Percentiles rank a stretch among this genome's conserved stretches.
phyloP scores from a whole-genome alignment of 371 early-diverging fungal genomes.

The Rhizopus arrhizus region DNA sequence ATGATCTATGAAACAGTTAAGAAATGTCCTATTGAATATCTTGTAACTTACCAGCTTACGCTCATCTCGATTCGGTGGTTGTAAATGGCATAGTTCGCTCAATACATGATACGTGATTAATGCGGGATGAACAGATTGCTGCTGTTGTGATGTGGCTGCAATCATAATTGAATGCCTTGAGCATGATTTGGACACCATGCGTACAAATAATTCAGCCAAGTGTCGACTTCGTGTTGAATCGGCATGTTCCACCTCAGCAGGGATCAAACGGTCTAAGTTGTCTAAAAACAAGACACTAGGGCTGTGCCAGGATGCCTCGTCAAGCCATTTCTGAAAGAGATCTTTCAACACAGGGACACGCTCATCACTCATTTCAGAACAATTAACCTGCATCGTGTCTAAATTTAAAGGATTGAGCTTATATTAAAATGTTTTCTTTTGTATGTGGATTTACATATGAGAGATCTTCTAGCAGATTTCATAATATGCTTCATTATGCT shows the following conservation, averaged over 20 bases:
- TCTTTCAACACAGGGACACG: slow-evolving; percentile 67
- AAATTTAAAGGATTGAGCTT: not conserved
- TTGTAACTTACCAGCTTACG: slow-evolving; percentile 57
- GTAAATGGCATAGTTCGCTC: slow-evolving; percentile 66
- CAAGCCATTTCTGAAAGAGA: slow-evolving; percentile 64
- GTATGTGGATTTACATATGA: slow-evolving; percentile 53
- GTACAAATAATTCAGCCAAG: slow-evolving; percentile 68
- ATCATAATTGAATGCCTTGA: slow-evolving; percentile 59
- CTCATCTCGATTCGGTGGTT: slow-evolving; percentile 70
- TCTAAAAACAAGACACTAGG: slow-evolving; percentile 94
- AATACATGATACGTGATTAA: slow-evolving; percentile 70
- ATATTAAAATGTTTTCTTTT: slow-evolving; percentile 5
- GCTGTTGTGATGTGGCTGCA: slow-evolving; percentile 74
- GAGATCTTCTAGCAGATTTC: slow-evolving; percentile 39
- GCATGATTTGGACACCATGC: slow-evolving; percentile 47
- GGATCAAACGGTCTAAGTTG: slow-evolving; percentile 92
- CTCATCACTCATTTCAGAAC: slow-evolving; percentile 67
- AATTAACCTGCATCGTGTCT: slow-evolving; percentile 63
- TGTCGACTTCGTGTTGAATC: slow-evolving; percentile 73
- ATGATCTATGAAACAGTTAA: slow-evolving; percentile 44
- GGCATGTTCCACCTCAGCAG: slow-evolving; percentile 82
- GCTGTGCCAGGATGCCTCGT: slow-evolving; percentile 74
- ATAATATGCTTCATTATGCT: slow-evolving; percentile 61
- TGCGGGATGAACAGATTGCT: slow-evolving; percentile 66
- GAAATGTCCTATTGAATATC: not conserved